Evolutionary conservation across 345 rosid species (phyloP).

Genomic region (Rhizophora mangle): DNA sequence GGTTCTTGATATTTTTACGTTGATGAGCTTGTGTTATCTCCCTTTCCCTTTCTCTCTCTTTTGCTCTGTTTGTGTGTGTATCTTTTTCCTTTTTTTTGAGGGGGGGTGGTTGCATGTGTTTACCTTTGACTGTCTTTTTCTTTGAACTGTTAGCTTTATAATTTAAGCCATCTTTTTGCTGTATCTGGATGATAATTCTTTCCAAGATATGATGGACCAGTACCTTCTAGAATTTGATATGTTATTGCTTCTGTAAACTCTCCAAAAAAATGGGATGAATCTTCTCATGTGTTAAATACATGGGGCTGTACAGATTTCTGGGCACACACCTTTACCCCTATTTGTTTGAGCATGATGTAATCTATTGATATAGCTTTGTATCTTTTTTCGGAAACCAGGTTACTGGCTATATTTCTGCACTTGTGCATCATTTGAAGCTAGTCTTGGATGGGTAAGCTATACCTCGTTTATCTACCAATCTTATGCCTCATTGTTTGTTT

Average conservation of each 20-base stretch:
- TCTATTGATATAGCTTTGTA: neutral
- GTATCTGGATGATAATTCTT: too few species aligned
- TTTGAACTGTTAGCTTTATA: too few species aligned
- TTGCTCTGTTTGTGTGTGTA: neutral
- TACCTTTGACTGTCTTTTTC: neutral
- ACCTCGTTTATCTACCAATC: slow-evolving; percentile 2
- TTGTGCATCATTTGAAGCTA: slow-evolving; percentile 95
- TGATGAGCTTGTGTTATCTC: neutral
- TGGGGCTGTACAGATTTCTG: too few species aligned
- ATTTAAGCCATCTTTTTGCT: too few species aligned
- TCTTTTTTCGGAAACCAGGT: slow-evolving; percentile 55
- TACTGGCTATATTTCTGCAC: slow-evolving; percentile 88
- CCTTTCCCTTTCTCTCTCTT: neutral
- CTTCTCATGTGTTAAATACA: too few species aligned
- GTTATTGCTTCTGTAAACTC: too few species aligned
- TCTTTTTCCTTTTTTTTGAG: neutral
- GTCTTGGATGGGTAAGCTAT: slow-evolving; percentile 93
- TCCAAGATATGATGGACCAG: too few species aligned
- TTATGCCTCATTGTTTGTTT: too few species aligned
- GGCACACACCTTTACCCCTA: neutral
- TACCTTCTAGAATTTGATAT: too few species aligned
- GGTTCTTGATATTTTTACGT: slow-evolving; percentile 17
- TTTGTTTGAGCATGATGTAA: neutral
- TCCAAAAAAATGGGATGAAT: too few species aligned
- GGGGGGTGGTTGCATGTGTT: neutral